Evolutionary conservation across 2,329 filamentous ascomycete species (phyloP).

Genomic region (Alternaria panax): DNA sequence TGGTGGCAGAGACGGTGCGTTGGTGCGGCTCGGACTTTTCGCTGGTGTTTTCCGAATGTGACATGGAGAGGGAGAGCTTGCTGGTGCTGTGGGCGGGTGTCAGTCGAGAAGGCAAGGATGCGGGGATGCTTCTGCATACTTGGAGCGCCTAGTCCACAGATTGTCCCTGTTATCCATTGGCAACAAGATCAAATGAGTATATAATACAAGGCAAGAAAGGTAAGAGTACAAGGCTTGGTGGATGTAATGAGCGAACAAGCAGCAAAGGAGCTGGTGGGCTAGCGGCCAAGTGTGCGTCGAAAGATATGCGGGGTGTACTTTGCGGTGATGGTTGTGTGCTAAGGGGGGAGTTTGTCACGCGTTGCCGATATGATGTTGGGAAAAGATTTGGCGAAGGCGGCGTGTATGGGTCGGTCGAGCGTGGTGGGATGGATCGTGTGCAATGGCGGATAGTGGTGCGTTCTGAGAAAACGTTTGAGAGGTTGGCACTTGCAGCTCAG

Average conservation of each 20-base stretch:
- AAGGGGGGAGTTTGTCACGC: slow-evolving; percentile 7
- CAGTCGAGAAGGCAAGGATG: slow-evolving; percentile 28
- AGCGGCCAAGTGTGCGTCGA: slow-evolving; percentile 27
- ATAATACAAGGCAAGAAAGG: slow-evolving; percentile 12
- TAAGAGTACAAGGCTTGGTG: slow-evolving; percentile 42
- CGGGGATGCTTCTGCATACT: slow-evolving; percentile 63
- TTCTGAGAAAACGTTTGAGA: slow-evolving; percentile 40
- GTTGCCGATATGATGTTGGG: slow-evolving; percentile 10
- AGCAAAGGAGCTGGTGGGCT: slow-evolving; percentile 32
- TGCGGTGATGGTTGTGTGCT: slow-evolving; percentile 15
- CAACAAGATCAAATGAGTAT: slow-evolving; percentile 19
- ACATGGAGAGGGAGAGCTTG: slow-evolving; percentile 90
- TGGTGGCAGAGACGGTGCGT: slow-evolving; percentile 71
- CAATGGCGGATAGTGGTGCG: slow-evolving; percentile 29
- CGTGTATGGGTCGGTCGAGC: slow-evolving; percentile 12
- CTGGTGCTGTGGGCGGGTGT: slow-evolving; percentile 66
- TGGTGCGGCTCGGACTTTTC: slow-evolving; percentile 61
- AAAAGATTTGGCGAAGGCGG: slow-evolving; percentile 6
- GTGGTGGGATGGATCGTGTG: slow-evolving; percentile 29
- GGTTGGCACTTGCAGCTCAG: slow-evolving; percentile 32
- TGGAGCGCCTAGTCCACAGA: slow-evolving; percentile 82
- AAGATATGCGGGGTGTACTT: slow-evolving; percentile 12
- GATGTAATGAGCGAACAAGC: slow-evolving; percentile 49
- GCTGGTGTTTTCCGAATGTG: slow-evolving; percentile 62
- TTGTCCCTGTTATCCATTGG: slow-evolving; percentile 55